Evolutionary conservation across 2,329 filamentous ascomycete species (phyloP), one percentile per base, ranked within the genome.

Genomic region (Proliferodiscus dingleyae): DNA sequence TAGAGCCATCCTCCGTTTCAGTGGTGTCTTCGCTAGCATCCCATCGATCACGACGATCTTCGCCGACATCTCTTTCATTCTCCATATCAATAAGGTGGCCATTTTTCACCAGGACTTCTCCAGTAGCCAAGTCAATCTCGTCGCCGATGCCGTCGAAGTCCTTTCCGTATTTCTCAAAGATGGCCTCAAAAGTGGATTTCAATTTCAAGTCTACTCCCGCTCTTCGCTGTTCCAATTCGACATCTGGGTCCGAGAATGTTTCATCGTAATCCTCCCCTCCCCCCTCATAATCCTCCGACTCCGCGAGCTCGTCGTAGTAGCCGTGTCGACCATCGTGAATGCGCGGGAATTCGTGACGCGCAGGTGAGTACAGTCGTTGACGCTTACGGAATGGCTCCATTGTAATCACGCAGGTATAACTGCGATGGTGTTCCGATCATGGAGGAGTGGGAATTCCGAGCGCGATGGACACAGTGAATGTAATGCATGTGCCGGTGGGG

Each of bases 141-240:
- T 97, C 91, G 43, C 85, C 89, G 41, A 91, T 75, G 4, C 83
- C 85, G 2, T 81, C 81, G 60, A 95, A 95, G 63, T 96, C 86
- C 53, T 75, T 82, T 43, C 77, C 82, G 64, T 95, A 96, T 65
- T 95, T 96, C 50, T 85, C 79, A 62, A 95, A 95, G 45, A 97
- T 95, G 45, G 79, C 72, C 61, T 95, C 89, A 63, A 95, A 93
- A 4, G 81, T 81, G n/a, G 81, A 83, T 64, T 93, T 91, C 32
- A 95, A 76, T 47, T 81, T 81, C 52, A 74, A 70, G 51, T 87
- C 82, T 46, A 89, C 86, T 44, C 75, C 74, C 40, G 78, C 75
- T 53, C 85, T 77, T 38, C 77, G 80, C 49, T 77, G 70, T 37
- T 80, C 72, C 13, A 89, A 68, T 45, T 80, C 74, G 50, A 74